phyloP scores from a whole-genome alignment of 2,329 filamentous ascomycete species.

The Xylaria sp. region DNA sequence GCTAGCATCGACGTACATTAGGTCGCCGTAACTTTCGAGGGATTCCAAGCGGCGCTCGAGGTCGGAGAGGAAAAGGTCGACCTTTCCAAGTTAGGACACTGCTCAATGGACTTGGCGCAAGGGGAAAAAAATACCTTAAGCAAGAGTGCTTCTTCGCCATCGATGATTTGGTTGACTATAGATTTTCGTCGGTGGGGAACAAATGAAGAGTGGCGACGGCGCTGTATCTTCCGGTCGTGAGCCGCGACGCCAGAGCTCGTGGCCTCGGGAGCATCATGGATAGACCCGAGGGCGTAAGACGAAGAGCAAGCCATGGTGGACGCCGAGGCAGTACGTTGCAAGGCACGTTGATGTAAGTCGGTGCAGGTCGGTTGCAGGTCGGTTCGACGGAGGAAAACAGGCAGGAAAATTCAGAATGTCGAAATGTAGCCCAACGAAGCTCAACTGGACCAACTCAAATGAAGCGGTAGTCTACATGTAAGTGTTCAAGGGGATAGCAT shows the following conservation, averaged over 20 bases:
- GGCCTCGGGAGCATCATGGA: constrained; percentile 52
- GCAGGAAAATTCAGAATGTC: too few species aligned
- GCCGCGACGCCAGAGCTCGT: constrained; percentile 56
- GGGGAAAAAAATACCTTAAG: constrained; percentile 59
- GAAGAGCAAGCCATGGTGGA: constrained; percentile 49
- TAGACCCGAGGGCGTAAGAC: constrained; percentile 45
- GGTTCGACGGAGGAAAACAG: too few species aligned
- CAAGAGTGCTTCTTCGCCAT: constrained; percentile 70
- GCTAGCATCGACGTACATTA: constrained; percentile 80
- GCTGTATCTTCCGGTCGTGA: constrained; percentile 50
- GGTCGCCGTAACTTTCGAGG: constrained; percentile 86
- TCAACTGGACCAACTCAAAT: constrained; percentile 36
- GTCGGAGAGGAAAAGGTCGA: constrained; percentile 85
- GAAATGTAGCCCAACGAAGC: background rate
- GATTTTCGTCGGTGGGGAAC: constrained; percentile 66
- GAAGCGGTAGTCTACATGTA: constrained; percentile 18
- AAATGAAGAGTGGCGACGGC: constrained; percentile 68
- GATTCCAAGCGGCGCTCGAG: constrained; percentile 88
- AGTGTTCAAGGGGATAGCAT: constrained; percentile 4
- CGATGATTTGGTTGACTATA: constrained; percentile 69
- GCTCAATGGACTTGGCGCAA: background rate
- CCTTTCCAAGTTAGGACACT: constrained; percentile 54
- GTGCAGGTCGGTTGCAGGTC: background rate
- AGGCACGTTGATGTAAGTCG: constrained; percentile 1
- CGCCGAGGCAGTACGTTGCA: constrained; percentile 25